phyloP scores from a whole-genome alignment of 2,329 filamentous ascomycete species.

The Bipolaris zeicola region DNA sequence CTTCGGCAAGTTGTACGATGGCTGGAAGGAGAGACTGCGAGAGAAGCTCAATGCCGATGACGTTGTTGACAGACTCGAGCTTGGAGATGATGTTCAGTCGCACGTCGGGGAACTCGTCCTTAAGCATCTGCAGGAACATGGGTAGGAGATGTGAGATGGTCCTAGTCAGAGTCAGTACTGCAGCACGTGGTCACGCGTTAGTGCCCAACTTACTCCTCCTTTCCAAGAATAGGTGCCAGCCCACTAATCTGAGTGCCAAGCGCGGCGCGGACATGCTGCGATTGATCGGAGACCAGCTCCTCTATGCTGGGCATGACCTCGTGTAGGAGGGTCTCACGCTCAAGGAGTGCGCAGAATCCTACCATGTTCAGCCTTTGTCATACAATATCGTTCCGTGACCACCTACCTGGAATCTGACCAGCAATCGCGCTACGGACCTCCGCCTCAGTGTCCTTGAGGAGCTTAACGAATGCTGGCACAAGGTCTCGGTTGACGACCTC shows the following conservation, averaged over 20 bases:
- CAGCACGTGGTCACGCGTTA: conserved; percentile 31
- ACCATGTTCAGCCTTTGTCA: conserved; percentile 32
- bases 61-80: conserved; percentile 95
- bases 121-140: conserved; percentile 99
- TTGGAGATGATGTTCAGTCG: conserved; percentile 99
- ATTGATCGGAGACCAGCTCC: conserved; percentile 92
- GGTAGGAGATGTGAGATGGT: conserved; percentile 95
- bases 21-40: conserved; percentile 96
- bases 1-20: conserved; percentile 95
- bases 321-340: conserved; percentile 84
- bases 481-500: conserved; percentile 93
- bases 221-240: conserved; percentile 93
- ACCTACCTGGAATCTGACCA: conserved; percentile 84
- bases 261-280: conserved; percentile 94
- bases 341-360: conserved; percentile 92
- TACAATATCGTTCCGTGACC: conserved; percentile 6
- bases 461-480: conserved; percentile 94
- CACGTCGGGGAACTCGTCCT: conserved; percentile 98
- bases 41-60: conserved; percentile 96
- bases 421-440: conserved; percentile 97
- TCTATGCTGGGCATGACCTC: conserved; percentile 97
- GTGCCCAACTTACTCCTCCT: conserved; percentile 78
- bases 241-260: conserved; percentile 97
- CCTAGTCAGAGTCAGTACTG: conserved; percentile 54
- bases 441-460: conserved; percentile 96